Evolutionary conservation across 192 early-diverging fungal genomes (phyloP).

Genomic region (Funneliformis mosseae): DNA sequence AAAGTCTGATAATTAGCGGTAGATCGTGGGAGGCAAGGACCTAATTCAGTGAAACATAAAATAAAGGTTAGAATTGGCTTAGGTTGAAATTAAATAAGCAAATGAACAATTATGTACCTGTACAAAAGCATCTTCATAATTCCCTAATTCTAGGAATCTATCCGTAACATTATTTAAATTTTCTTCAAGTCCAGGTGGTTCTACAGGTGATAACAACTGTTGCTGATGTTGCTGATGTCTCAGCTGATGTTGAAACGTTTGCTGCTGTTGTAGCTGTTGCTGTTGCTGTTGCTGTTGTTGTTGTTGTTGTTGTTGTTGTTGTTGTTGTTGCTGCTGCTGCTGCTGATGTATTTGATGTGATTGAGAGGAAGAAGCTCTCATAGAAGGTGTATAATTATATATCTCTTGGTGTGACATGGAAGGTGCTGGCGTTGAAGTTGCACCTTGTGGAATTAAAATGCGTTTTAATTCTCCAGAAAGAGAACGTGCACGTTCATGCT

Average conservation of each 20-base stretch:
- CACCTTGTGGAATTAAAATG: conserved; percentile 26
- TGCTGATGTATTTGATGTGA: not conserved
- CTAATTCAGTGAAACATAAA: conserved; percentile 17
- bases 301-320: conserved; percentile 12
- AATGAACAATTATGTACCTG: conserved; percentile 23
- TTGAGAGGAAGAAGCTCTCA: conserved; percentile 11
- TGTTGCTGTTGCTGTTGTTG: not conserved
- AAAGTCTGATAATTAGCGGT: conserved; percentile 39
- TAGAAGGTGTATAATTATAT: conserved; percentile 19
- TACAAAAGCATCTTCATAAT: conserved; percentile 37
- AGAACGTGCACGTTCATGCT: conserved; percentile 31
- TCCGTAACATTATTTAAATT: conserved; percentile 29
- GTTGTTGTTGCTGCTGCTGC: not conserved
- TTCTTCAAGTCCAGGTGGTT: conserved; percentile 41
- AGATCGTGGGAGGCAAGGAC: conserved; percentile 46
- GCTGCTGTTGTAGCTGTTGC: not conserved
- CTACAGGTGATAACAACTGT: conserved; percentile 29
- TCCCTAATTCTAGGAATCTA: conserved; percentile 11
- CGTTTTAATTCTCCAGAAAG: conserved; percentile 36
- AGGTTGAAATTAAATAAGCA: not conserved
- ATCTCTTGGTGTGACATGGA: not conserved
- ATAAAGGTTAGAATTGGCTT: not conserved
- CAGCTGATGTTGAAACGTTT: not conserved
- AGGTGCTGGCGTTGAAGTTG: not conserved
- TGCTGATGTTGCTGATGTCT: conserved; percentile 5